These are phyloP conservation scores for Panus rudis DNA, from an alignment of 768 basidiomycete genomes.

Conservation along the genomic window DNA sequence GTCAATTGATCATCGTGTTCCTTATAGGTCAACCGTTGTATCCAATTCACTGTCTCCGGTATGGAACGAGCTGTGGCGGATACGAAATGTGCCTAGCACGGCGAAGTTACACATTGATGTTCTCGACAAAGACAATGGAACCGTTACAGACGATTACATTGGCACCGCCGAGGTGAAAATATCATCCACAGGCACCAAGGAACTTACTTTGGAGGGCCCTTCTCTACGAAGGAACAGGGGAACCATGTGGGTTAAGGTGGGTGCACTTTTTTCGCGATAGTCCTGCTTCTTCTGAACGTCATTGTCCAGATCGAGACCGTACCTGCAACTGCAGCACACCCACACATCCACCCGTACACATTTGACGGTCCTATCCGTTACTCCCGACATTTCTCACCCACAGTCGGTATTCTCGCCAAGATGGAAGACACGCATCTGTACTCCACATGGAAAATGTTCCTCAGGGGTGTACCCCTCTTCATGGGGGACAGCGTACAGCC, in stretches of 20 bases:
- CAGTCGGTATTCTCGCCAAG: slow-evolving; percentile 57
- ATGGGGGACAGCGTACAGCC: slow-evolving; percentile 55
- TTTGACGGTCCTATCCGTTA: slow-evolving; percentile 73
- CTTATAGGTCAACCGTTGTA: slow-evolving; percentile 57
- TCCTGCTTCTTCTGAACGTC: not conserved
- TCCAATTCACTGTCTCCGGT: slow-evolving; percentile 50
- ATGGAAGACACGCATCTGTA: slow-evolving; percentile 58
- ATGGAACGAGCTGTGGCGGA: slow-evolving; percentile 70
- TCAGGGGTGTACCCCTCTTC: slow-evolving; percentile 50
- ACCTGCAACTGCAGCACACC: slow-evolving; percentile 34
- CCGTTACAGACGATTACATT: slow-evolving; percentile 52
- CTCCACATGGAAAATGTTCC: slow-evolving; percentile 72
- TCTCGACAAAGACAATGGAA: slow-evolving; percentile 61
- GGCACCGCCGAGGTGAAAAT: slow-evolving; percentile 55
- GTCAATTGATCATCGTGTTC: not conserved
- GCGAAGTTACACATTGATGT: slow-evolving; percentile 55
- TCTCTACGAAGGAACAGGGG: slow-evolving; percentile 43
- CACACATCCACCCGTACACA: slow-evolving; percentile 43
- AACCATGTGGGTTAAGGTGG: slow-evolving; percentile 64
- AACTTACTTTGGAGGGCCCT: slow-evolving; percentile 52
- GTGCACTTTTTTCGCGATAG: slow-evolving; percentile 6
- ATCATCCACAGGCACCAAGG: slow-evolving; percentile 51
- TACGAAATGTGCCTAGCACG: slow-evolving; percentile 66
- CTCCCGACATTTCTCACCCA: slow-evolving; percentile 65
- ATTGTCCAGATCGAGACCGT: slow-evolving; percentile 45